phyloP scores from a whole-genome alignment of 441 rosid species.

The Euphorbia celastroides region DNA sequence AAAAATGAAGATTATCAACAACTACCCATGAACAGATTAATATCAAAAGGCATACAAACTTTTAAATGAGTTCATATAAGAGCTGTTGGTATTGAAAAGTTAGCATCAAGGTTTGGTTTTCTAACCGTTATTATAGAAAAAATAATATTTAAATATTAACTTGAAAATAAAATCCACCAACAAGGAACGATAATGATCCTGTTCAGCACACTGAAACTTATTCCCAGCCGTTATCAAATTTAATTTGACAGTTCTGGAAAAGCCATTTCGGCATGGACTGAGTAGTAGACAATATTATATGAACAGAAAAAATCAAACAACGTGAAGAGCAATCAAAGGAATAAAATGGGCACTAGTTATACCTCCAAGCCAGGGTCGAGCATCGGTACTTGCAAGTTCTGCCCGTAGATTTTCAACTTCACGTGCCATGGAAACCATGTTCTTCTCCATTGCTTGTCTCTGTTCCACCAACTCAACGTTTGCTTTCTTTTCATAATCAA shows the following conservation, averaged over 20 bases:
- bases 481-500: constrained; percentile 93
- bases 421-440: constrained; percentile 93
- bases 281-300: background rate
- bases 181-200: constrained; percentile 1
- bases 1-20: constrained; percentile 15
- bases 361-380: constrained; percentile 77
- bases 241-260: background rate
- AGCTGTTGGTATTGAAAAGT: background rate
- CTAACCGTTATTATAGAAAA: too few relatives aligned
- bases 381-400: constrained; percentile 58
- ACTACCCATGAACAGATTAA: background rate
- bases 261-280: background rate
- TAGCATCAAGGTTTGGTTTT: background rate
- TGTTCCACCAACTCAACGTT: constrained; percentile 89
- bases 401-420: constrained; percentile 96
- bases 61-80: background rate
- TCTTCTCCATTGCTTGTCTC: constrained; percentile 91
- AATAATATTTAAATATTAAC: background rate
- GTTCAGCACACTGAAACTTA: background rate
- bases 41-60: background rate
- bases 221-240: background rate
- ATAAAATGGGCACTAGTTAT: constrained; percentile 17
- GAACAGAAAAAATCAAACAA: constrained; percentile 5
- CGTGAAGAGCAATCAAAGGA: background rate
- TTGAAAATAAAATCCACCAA: background rate